Evolutionary conservation across 2,329 filamentous ascomycete genomes (phyloP).

Genomic region (Aureobasidium sp.): DNA sequence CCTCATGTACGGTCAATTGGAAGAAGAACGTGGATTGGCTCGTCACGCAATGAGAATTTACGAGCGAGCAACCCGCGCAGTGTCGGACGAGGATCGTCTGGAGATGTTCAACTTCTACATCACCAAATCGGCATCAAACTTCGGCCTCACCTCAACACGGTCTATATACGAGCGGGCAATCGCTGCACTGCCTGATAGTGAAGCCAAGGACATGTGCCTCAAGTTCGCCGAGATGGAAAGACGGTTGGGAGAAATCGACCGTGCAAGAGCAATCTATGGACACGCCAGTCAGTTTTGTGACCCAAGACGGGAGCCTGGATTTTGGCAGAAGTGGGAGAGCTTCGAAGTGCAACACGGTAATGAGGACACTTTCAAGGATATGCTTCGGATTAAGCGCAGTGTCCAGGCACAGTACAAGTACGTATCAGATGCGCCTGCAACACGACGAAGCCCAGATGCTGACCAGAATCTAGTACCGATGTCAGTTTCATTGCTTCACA

Average conservation of each 20-base stretch:
- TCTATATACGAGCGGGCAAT: slow-evolving; percentile 97
- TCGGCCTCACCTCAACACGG: slow-evolving; percentile 87
- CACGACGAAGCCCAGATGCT: slow-evolving; percentile 24
- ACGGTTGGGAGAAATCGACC: slow-evolving; percentile 84
- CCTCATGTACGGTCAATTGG: slow-evolving; percentile 95
- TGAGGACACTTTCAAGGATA: slow-evolving; percentile 98
- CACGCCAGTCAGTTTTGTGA: slow-evolving; percentile 97
- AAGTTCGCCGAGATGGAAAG: slow-evolving; percentile 98
- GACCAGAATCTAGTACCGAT: slow-evolving; percentile 58
- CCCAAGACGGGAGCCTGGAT: slow-evolving; percentile 77
- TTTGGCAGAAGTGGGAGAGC: slow-evolving; percentile 95
- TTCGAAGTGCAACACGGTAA: slow-evolving; percentile 98
- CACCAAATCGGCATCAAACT: slow-evolving; percentile 96
- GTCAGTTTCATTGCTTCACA: slow-evolving; percentile 98
- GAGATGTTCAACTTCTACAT: slow-evolving; percentile 99
- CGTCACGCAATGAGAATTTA: slow-evolving; percentile 99
- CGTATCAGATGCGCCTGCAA: slow-evolving; percentile 24
- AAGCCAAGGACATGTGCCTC: slow-evolving; percentile 96
- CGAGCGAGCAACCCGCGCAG: slow-evolving; percentile 88
- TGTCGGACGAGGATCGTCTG: slow-evolving; percentile 86
- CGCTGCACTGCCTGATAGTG: slow-evolving; percentile 80
- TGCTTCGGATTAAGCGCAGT: slow-evolving; percentile 94
- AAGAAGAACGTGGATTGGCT: slow-evolving; percentile 90
- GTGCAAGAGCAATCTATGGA: slow-evolving; percentile 89
- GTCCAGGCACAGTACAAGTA: slow-evolving; percentile 96